phyloP scores from a whole-genome alignment of 2,329 filamentous ascomycete genomes.

The Pyricularia sp. region DNA sequence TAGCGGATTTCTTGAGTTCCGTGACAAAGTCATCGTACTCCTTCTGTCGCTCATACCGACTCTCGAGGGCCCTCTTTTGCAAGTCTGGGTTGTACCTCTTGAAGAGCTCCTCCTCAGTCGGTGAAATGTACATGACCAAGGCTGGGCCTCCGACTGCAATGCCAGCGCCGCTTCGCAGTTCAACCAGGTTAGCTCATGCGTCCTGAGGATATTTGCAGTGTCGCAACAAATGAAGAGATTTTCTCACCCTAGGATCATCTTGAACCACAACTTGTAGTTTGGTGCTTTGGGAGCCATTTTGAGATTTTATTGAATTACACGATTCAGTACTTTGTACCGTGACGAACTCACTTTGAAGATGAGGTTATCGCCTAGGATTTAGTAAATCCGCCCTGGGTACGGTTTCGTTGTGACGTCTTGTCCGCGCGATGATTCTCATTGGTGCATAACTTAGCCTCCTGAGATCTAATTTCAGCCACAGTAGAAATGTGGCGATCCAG shows the following conservation, averaged over 20 bases:
- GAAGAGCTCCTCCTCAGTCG: conserved; percentile 88
- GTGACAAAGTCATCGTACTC: conserved; percentile 85
- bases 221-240: neutral
- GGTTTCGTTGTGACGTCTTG: neutral
- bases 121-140: conserved; percentile 68
- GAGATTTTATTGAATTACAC: conserved; percentile 2
- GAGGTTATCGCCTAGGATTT: neutral
- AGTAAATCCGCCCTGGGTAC: neutral
- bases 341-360: neutral
- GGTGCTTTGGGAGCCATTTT: conserved; percentile 35
- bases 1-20: conserved; percentile 79
- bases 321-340: neutral
- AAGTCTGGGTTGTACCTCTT: conserved; percentile 89
- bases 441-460: neutral
- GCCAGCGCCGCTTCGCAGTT: conserved; percentile 48
- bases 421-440: neutral
- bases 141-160: conserved; percentile 79
- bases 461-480: neutral
- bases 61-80: conserved; percentile 78
- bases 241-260: conserved; percentile 63
- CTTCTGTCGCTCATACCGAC: conserved; percentile 63
- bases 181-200: neutral
- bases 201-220: neutral
- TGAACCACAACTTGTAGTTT: conserved; percentile 52
- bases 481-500: neutral